Evolutionary conservation across 2,329 filamentous ascomycete species (phyloP).

Genomic region (Ramularia collo-cygni): DNA sequence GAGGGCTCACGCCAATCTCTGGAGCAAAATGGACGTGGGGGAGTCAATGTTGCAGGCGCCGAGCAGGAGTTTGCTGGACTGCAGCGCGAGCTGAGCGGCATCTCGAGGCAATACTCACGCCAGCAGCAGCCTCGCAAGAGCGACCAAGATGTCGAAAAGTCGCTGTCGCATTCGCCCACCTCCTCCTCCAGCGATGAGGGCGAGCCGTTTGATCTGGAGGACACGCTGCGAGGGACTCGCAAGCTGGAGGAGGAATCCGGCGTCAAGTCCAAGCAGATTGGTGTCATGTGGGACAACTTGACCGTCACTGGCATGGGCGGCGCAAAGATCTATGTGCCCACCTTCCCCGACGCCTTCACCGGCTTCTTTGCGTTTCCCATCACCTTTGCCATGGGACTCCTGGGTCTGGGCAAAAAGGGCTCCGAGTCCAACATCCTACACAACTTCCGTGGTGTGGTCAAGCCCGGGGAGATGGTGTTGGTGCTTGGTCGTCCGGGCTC

Average conservation of each 20-base stretch:
- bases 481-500: constrained; percentile 69
- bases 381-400: constrained; percentile 52
- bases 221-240: constrained; percentile 63
- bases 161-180: constrained; percentile 30
- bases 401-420: constrained; percentile 62
- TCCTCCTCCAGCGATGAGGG: constrained; percentile 41
- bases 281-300: constrained; percentile 59
- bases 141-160: constrained; percentile 56
- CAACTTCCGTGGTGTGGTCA: constrained; percentile 58
- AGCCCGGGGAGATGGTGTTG: constrained; percentile 82
- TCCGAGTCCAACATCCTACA: constrained; percentile 67
- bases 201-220: constrained; percentile 68
- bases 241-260: constrained; percentile 67
- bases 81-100: constrained; percentile 40
- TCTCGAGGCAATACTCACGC: constrained; percentile 36
- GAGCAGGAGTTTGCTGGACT: constrained; percentile 65
- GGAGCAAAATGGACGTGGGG: constrained; percentile 21
- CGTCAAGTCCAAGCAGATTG: constrained; percentile 65
- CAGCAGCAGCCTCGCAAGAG: constrained; percentile 36
- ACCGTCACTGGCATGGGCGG: constrained; percentile 56
- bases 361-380: constrained; percentile 65
- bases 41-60: constrained; percentile 60
- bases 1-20: constrained; percentile 6
- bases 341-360: constrained; percentile 53
- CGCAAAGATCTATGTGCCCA: constrained; percentile 56